Evolutionary conservation across 768 basidiomycete genomes (phyloP), one percentile per base, ranked within the genome.

Genomic region (Tulasnella sp.): DNA sequence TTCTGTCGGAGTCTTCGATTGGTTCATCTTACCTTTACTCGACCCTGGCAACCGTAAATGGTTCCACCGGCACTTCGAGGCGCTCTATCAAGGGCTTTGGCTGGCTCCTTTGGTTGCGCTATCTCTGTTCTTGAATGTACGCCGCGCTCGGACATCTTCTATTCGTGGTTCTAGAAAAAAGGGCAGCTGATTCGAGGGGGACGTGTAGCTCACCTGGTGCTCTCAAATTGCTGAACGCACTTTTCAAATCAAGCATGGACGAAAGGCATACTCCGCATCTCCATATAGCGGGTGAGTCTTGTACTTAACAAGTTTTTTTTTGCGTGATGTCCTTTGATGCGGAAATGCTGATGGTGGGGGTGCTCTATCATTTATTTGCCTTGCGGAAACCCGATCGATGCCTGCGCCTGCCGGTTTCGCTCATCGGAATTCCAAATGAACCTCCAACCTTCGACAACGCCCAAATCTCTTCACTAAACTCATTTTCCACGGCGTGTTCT

Each of bases 101-200:
- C 83, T 96, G 3, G 83, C 91, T 25, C 94, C 94, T 0, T 87
- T 95, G 72, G 86, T 94, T 9, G 90, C 90, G 1, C 83, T 84
- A 34, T 93, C 93, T 14, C 87, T 94, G 75, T 94, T 94, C 83
- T 85, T 94, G 67, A 96, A 95, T 79, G 94, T 93, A 79, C 81
- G 90, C 37, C 37, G 75, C 36, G n/a, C 19, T 64, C 39, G 22
- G 12, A 36, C 22, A 25, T n/a, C 29, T 71, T 36, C 25, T 25
- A 31, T n/a, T n/a, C 29, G 0, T 12, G 22, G 14, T 39, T 17
- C 37, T 17, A 7, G 49, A n/a, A 8, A 36, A 8, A 36, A 31
- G 36, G n/a, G 74, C 38, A 76, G 54, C 29, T 42, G 58, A 71
- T 77, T 75, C 75, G 77, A 77, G 73, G 67, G 71, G 12, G 31